Percentiles rank a stretch among this genome's conserved stretches.
These are phyloP conservation scores for Penicillium sp. DNA, from an alignment of 2,329 filamentous ascomycete species.

Conservation along the genomic window DNA sequence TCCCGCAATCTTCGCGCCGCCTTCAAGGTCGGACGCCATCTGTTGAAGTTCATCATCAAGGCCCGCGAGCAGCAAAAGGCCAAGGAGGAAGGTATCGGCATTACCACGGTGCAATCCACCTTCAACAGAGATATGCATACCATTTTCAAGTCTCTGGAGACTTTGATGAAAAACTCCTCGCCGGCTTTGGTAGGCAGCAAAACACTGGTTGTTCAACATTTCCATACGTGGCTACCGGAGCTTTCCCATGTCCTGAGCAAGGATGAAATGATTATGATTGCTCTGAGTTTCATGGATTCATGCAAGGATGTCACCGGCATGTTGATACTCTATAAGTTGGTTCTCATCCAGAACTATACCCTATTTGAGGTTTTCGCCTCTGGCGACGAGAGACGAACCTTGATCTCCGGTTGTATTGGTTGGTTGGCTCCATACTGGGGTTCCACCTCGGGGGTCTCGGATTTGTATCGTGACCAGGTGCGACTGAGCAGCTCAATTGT, in stretches of 20 bases:
- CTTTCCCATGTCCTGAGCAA: constrained; percentile 72
- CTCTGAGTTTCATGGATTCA: constrained; percentile 90
- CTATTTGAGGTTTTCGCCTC: constrained; percentile 76
- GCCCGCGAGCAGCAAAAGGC: constrained; percentile 79
- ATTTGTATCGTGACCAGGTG: constrained; percentile 90
- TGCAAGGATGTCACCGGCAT: constrained; percentile 86
- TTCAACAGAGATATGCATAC: constrained; percentile 81
- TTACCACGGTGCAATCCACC: constrained; percentile 67
- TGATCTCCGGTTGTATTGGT: constrained; percentile 77
- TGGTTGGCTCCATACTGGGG: constrained; percentile 98
- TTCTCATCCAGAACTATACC: constrained; percentile 89
- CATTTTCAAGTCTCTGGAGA: constrained; percentile 87
- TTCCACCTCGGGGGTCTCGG: constrained; percentile 66
- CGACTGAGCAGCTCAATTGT: constrained; percentile 90
- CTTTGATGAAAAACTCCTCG: constrained; percentile 82
- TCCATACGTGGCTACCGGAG: constrained; percentile 96
- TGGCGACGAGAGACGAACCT: constrained; percentile 69
- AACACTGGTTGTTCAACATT: constrained; percentile 91
- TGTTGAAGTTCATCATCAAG: constrained; percentile 92
- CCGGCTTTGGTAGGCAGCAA: constrained; percentile 90
- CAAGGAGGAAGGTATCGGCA: constrained; percentile 86
- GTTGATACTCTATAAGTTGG: constrained; percentile 84
- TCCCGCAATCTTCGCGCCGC: constrained; percentile 84
- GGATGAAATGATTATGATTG: constrained; percentile 85
- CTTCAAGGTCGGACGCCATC: constrained; percentile 90